Evolutionary conservation across 2,329 filamentous ascomycete species (phyloP), one percentile per base, ranked within the genome.

Genomic region (Westerdykella sp.): DNA sequence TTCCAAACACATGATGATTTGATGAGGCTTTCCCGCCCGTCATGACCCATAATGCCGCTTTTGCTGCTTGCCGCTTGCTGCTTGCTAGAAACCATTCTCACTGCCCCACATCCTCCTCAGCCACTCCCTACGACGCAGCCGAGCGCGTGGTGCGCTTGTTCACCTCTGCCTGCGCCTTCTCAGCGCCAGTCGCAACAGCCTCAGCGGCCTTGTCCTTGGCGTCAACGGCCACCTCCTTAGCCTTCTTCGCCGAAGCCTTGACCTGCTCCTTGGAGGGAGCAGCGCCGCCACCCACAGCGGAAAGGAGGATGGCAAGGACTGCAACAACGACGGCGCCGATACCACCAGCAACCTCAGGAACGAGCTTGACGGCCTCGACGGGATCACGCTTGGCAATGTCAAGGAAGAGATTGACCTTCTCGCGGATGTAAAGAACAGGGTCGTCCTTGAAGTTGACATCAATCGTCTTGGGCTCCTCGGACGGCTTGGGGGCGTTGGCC

Each of bases 401-500:
- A 59, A 93, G 67, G 80, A 98, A 98, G 51, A 94, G 81, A 57
- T 94, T 84, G 49, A 94, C 69, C 82, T 96, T 97, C 83, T 95
- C 87, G 72, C 83, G 87, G 71, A 95, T 69, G 71, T 86, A 98
- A 56, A 74, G 74, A 57, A 95, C 80, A 38, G 93, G 93, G 77
- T 95, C 87, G 53, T 96, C 91, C 61, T 81, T 73, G 84, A 98
- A 97, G 69, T 80, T 84, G 53, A 95, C 81, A 69, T 91, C 86
- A 47, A 73, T 77, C 40, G 81, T 84, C 71, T 83, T 81, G 62
- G 81, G 74, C 65, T 80, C 80, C 11, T 78, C 73, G 28, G 71
- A 65, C 42, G 78, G 68, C 80, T 91, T 89, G 62, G 91, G 90
- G 79, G 84, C 87, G 59, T 78, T 78, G 46, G 83, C 84, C 57